A percentile compares a stretch with the other conserved stretches of the same genome.
Evolutionary conservation across 495 filamentous ascomycete species (phyloP).

Genomic region (Usnea hakonensis): DNA sequence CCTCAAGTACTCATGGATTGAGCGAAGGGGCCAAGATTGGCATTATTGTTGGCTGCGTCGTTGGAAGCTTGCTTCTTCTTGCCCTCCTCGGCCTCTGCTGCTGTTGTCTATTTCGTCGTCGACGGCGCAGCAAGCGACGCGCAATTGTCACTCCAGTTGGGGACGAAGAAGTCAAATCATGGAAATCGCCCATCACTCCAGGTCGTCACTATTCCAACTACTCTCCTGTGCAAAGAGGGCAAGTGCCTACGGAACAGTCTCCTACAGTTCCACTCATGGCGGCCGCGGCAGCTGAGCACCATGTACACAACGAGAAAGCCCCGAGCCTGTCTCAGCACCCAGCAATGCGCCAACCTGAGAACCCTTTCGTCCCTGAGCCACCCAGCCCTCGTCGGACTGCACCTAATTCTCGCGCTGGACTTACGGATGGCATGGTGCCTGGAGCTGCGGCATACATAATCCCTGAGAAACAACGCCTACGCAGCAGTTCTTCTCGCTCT

Average conservation of each 20-base stretch:
- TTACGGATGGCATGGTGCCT: constrained; percentile 18
- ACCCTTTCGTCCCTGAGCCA: constrained; percentile 21
- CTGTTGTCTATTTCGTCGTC: constrained; percentile 24
- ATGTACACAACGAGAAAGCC: constrained; percentile 15
- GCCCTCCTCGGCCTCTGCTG: constrained; percentile 18
- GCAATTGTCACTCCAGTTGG: constrained; percentile 12
- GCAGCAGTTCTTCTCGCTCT: constrained; percentile 2
- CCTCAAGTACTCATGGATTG: constrained; percentile 12
- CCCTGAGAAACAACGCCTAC: constrained; percentile 10
- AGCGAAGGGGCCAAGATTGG: constrained; percentile 26
- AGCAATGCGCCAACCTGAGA: constrained; percentile 20
- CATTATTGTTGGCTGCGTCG: constrained; percentile 24
- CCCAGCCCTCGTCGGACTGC: constrained; percentile 20
- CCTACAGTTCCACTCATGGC: constrained; percentile 21
- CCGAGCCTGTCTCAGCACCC: constrained; percentile 22
- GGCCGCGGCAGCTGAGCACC: constrained; percentile 13
- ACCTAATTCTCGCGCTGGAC: constrained; percentile 16
- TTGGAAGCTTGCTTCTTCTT: constrained; percentile 20
- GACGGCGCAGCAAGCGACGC: constrained; percentile 17
- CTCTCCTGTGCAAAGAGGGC: constrained; percentile 7
- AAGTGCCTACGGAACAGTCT: constrained; percentile 11
- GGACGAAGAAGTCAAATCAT: constrained; percentile 17
- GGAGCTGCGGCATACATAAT: constrained; percentile 16
- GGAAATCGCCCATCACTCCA: constrained; percentile 19
- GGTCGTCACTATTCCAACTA: constrained; percentile 19